Conservation (phyloP, 805 yeast genomes). For the Kodamaea laetipori region DNA sequence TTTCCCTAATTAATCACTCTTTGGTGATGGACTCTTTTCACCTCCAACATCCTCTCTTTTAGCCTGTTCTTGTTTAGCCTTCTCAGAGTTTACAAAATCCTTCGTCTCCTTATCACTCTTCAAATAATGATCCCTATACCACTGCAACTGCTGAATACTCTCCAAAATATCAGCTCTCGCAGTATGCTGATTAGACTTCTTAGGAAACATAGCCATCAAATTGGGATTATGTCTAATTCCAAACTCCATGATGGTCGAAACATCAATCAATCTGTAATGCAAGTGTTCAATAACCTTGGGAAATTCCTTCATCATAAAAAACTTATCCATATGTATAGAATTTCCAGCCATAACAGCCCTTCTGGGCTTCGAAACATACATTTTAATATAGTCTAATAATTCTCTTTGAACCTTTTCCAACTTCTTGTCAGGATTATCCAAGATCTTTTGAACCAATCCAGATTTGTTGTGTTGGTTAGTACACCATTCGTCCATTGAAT, state of each 20-base stretch:
- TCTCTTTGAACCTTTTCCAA: constrained; percentile 64
- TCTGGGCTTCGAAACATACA: constrained; percentile 52
- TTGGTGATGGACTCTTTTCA: too few species aligned
- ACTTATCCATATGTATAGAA: constrained; percentile 86
- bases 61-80: too few species aligned
- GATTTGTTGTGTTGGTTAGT: constrained; percentile 69
- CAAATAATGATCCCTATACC: constrained; percentile 72
- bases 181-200: constrained; percentile 74
- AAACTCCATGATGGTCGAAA: constrained; percentile 81
- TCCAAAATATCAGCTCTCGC: constrained; percentile 88
- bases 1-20: too few species aligned
- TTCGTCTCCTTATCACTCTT: constrained; percentile 24
- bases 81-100: not conserved
- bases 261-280: constrained; percentile 84
- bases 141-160: constrained; percentile 78
- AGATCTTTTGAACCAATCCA: constrained; percentile 77
- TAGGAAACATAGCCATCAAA: constrained; percentile 58
- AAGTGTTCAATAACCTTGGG: constrained; percentile 66
- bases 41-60: too few species aligned
- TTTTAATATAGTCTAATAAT: constrained; percentile 59
- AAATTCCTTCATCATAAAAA: constrained; percentile 80
- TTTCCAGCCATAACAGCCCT: constrained; percentile 86
- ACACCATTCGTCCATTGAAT: constrained; percentile 89
- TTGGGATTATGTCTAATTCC: constrained; percentile 75
- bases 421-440: constrained; percentile 54